These are phyloP conservation scores for Cairneyella variabilis DNA, from an alignment of 495 filamentous ascomycete genomes.

Conservation along the genomic window DNA sequence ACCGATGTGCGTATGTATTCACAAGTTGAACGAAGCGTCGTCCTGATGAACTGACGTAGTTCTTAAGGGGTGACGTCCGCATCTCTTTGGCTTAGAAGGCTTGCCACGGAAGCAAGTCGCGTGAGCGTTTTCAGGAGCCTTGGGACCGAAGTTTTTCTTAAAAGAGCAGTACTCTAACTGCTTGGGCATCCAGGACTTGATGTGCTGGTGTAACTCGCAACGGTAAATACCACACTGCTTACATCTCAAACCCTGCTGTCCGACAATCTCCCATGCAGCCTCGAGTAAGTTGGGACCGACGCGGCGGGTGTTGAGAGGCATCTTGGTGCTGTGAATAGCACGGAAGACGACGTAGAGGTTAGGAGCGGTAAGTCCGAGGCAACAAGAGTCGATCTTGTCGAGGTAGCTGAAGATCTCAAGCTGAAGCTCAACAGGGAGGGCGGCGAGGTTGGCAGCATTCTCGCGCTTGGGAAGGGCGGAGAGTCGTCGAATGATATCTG, in stretches of 20 bases:
- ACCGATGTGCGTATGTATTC: neutral
- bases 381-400: conserved; percentile 50
- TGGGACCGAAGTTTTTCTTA: conserved; percentile 44
- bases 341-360: conserved; percentile 50
- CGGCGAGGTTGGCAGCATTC: conserved; percentile 10
- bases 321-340: conserved; percentile 40
- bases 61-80: conserved; percentile 39
- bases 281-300: conserved; percentile 52
- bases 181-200: conserved; percentile 47
- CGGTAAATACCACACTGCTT: conserved; percentile 45
- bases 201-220: conserved; percentile 51
- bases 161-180: conserved; percentile 46
- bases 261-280: conserved; percentile 48
- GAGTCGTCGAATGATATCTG: conserved; percentile 16
- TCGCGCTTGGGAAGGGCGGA: conserved; percentile 9
- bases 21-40: conserved; percentile 9
- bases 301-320: conserved; percentile 44
- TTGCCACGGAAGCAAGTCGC: conserved; percentile 45
- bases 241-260: conserved; percentile 22
- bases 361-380: conserved; percentile 47
- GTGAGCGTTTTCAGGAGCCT: conserved; percentile 33
- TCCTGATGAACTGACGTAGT: conserved; percentile 22
- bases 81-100: conserved; percentile 42
- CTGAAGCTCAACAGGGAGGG: conserved; percentile 55
- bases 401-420: conserved; percentile 50